phyloP scores from a whole-genome alignment of 2,329 filamentous ascomycete species.

The Colletotrichum eremochloae region DNA sequence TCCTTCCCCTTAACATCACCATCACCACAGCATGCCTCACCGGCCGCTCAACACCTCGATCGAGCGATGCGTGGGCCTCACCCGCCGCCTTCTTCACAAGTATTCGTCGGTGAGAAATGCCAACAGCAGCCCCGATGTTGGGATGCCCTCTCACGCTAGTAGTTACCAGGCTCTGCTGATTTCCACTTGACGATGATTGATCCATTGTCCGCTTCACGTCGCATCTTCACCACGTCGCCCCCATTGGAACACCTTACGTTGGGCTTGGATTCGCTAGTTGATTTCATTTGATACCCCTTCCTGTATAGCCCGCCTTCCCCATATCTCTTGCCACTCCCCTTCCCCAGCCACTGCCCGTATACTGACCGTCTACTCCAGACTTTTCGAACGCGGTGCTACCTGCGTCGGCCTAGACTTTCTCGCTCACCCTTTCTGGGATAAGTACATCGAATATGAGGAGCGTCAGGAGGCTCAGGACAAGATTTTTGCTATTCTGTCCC shows the following conservation, averaged over 20 bases:
- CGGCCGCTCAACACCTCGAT: conserved; percentile 57
- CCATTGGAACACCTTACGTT: conserved; percentile 57
- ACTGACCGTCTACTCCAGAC: conserved; percentile 67
- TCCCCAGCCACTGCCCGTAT: conserved; percentile 37
- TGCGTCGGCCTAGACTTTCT: conserved; percentile 93
- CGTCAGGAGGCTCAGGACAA: conserved; percentile 86
- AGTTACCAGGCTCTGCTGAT: conserved; percentile 71
- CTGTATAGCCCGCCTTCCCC: conserved; percentile 72
- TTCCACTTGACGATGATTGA: conserved; percentile 54
- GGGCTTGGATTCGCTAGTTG: conserved; percentile 65
- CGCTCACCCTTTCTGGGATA: conserved; percentile 98
- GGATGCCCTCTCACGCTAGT: conserved; percentile 75
- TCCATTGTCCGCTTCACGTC: conserved; percentile 58
- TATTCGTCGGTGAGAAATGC: conserved; percentile 78
- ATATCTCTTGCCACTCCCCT: conserved; percentile 47
- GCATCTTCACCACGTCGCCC: conserved; percentile 49
- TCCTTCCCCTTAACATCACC: conserved; percentile 75
- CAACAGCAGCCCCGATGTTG: conserved; percentile 70
- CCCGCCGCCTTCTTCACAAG: conserved; percentile 52
- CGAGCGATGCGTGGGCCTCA: conserved; percentile 46
- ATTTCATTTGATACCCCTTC: conserved; percentile 64
- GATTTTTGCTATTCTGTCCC: conserved; percentile 85
- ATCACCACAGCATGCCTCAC: conserved; percentile 59
- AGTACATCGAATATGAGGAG: conserved; percentile 97
- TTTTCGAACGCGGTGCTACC: conserved; percentile 90